phyloP scores from a whole-genome alignment of 2,329 filamentous ascomycete genomes.

The Paraphoma chrysanthemicola region DNA sequence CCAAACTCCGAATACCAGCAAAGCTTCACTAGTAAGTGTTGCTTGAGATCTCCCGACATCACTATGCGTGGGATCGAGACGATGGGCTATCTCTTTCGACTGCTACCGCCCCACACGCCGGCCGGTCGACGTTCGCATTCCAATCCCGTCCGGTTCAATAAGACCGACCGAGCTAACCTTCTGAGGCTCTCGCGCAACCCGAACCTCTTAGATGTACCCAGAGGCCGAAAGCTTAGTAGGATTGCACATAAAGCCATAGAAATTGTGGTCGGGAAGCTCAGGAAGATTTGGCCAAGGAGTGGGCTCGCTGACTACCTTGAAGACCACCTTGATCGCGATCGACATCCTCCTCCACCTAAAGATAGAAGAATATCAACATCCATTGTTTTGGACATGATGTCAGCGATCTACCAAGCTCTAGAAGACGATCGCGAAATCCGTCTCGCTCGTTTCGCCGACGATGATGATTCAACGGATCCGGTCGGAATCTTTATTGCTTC shows the following conservation, averaged over 20 bases:
- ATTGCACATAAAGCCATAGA: neutral
- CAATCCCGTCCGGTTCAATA: neutral
- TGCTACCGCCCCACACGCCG: neutral
- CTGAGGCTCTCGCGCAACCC: neutral
- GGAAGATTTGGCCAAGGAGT: neutral
- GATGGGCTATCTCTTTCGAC: constrained; percentile 14
- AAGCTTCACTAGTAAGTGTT: constrained; percentile 22
- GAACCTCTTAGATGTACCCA: neutral
- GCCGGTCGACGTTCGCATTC: neutral
- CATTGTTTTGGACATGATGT: neutral
- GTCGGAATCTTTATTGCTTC: neutral
- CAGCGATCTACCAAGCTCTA: neutral
- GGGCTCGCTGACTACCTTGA: neutral
- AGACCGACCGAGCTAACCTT: neutral
- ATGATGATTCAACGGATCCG: neutral
- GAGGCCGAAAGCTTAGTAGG: neutral
- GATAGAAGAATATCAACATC: neutral
- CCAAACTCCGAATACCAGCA: constrained; percentile 8
- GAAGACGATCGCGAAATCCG: neutral
- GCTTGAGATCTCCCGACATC: constrained; percentile 13
- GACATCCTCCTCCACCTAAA: neutral
- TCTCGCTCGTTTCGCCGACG: neutral
- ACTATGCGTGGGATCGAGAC: constrained; percentile 10
- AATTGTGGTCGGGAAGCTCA: neutral
- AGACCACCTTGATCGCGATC: neutral